These are phyloP conservation scores for Stipa capillata DNA, from an alignment of 176 grass and related monocot species.

Conservation along the genomic window DNA sequence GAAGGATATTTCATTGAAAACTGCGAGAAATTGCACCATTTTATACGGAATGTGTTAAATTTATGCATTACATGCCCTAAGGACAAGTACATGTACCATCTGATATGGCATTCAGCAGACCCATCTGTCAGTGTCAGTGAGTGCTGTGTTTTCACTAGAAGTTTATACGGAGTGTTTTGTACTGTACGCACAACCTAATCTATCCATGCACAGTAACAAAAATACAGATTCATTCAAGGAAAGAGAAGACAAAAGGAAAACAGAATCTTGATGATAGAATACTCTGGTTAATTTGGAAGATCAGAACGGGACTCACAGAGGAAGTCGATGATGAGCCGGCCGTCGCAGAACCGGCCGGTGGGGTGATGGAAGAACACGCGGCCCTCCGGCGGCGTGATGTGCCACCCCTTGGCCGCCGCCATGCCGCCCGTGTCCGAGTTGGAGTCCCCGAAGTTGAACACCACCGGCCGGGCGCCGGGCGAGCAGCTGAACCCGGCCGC, in stretches of 20 bases:
- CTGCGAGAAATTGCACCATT: neutral
- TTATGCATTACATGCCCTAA: neutral
- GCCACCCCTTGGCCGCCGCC: constrained; percentile 45
- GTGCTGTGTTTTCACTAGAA: neutral
- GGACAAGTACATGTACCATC: neutral
- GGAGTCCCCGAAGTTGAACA: constrained; percentile 92
- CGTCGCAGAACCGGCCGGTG: constrained; percentile 78
- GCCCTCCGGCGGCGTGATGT: constrained; percentile 44
- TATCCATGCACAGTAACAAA: neutral
- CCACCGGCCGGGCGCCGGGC: constrained; percentile 32
- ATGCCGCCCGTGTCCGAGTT: constrained; percentile 91
- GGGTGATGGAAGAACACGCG: constrained; percentile 61
- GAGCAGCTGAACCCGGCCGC: constrained; percentile 21
- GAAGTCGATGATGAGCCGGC: constrained; percentile 84
- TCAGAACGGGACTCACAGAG: constrained; percentile 46
- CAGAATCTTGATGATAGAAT: neutral
- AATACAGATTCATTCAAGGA: neutral
- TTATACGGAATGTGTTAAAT: neutral
- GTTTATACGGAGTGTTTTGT: neutral
- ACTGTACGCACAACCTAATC: neutral
- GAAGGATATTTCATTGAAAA: neutral
- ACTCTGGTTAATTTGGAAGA: neutral
- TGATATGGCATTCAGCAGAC: neutral
- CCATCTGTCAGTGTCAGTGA: neutral
- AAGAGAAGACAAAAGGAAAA: neutral